Evolutionary conservation across 2,329 filamentous ascomycete genomes (phyloP).

Genomic region (Penicillium sp.): DNA sequence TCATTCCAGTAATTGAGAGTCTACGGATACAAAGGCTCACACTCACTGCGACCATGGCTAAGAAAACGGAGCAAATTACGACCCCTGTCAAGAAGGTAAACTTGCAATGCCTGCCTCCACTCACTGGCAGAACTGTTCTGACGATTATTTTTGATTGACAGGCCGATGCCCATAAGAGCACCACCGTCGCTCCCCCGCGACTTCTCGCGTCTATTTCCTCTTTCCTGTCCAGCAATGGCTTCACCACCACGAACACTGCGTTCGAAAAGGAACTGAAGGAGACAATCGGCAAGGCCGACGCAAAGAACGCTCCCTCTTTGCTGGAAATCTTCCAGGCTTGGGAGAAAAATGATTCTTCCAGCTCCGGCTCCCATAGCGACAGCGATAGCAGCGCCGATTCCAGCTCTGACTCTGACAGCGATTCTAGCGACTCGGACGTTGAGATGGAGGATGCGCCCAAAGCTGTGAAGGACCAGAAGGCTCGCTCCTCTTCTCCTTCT

Average conservation of each 20-base stretch:
- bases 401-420: slow-evolving; percentile 17
- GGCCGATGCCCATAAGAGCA: slow-evolving; percentile 26
- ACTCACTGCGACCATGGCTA: slow-evolving; percentile 27
- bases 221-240: slow-evolving; percentile 68
- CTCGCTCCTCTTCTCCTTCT: slow-evolving; percentile 30
- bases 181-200: slow-evolving; percentile 50
- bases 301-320: slow-evolving; percentile 38
- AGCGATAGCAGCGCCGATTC: slow-evolving; percentile 23
- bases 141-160: slow-evolving; percentile 11
- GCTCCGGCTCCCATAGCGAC: slow-evolving; percentile 23
- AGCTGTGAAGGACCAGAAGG: slow-evolving; percentile 22
- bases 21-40: not conserved
- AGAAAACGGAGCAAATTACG: slow-evolving; percentile 26
- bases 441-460: slow-evolving; percentile 44
- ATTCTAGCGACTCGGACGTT: slow-evolving; percentile 40
- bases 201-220: slow-evolving; percentile 65
- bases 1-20: not conserved
- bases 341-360: slow-evolving; percentile 18
- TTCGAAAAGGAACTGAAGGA: slow-evolving; percentile 61
- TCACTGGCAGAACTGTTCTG: not conserved
- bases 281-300: slow-evolving; percentile 24
- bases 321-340: slow-evolving; percentile 27
- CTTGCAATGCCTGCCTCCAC: not conserved
- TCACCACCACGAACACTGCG: slow-evolving; percentile 59
- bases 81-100: slow-evolving; percentile 26